phyloP scores from a whole-genome alignment of 2,329 filamentous ascomycete genomes.

The Aureobasidium sp. region DNA sequence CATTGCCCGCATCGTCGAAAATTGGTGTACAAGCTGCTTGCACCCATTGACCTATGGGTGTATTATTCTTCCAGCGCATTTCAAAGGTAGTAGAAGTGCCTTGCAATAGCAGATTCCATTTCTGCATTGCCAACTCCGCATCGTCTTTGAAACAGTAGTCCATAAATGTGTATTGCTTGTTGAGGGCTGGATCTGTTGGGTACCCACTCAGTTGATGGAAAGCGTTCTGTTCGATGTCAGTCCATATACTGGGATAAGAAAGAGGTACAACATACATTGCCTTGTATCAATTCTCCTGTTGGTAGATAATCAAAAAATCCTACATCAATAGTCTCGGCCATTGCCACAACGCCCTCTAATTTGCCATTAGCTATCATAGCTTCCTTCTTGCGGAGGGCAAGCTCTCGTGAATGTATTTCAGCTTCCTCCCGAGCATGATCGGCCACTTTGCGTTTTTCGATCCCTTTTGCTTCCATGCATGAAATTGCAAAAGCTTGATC shows the following conservation, averaged over 20 bases:
- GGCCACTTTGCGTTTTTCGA: constrained; percentile 1
- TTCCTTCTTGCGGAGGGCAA: constrained; percentile 12
- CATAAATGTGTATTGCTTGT: too few species aligned
- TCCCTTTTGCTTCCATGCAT: constrained; percentile 9
- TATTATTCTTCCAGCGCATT: background rate
- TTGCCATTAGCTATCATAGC: constrained; percentile 21
- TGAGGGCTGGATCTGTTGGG: constrained; percentile 1
- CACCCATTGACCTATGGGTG: constrained; percentile 11
- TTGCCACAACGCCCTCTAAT: background rate
- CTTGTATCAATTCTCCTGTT: constrained; percentile 11
- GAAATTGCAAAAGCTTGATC: constrained; percentile 19
- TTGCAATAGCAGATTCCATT: too few species aligned
- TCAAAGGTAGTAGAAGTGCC: too few species aligned
- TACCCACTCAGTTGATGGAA: constrained; percentile 14
- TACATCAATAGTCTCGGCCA: background rate
- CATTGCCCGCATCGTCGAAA: constrained; percentile 7
- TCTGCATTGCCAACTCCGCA: too few species aligned
- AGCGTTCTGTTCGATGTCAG: too few species aligned
- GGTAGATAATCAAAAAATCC: constrained; percentile 10
- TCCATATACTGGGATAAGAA: too few species aligned
- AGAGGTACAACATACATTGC: constrained; percentile 9
- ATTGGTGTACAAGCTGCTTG: constrained; percentile 1
- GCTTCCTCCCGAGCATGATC: too few species aligned
- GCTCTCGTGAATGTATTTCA: too few species aligned
- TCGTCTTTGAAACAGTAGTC: too few species aligned